Percentiles rank a stretch among this genome's conserved stretches.
These are phyloP conservation scores for Irineochytrium annulatum DNA, from an alignment of 192 early-diverging fungal species.

Conservation along the genomic window DNA sequence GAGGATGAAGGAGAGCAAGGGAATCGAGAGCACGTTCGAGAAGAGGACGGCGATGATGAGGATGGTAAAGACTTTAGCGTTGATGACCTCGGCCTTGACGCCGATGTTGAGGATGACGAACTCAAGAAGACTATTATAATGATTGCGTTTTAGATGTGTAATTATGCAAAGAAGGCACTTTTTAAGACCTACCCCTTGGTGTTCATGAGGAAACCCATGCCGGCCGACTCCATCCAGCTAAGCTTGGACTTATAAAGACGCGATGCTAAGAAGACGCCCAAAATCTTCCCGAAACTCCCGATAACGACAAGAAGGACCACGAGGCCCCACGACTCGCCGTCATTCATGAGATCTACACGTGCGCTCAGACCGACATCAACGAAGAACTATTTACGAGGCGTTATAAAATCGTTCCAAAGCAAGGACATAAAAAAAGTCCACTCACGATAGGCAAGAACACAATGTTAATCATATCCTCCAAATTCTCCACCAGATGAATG, in stretches of 20 bases:
- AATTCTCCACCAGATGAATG: constrained; percentile 80
- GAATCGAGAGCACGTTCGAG: not conserved
- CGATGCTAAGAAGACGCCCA: constrained; percentile 66
- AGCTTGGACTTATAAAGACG: constrained; percentile 62
- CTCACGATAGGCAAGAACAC: constrained; percentile 80
- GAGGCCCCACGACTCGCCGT: constrained; percentile 71
- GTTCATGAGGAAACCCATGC: constrained; percentile 91
- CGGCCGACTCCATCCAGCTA: constrained; percentile 76
- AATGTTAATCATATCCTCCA: constrained; percentile 84
- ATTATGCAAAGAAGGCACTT: not conserved
- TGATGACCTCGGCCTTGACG: constrained; percentile 75
- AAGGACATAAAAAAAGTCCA: constrained; percentile 31
- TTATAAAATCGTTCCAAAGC: constrained; percentile 64
- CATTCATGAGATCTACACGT: constrained; percentile 68
- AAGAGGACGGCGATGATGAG: constrained; percentile 78
- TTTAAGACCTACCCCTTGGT: constrained; percentile 76
- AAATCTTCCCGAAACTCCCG: constrained; percentile 81
- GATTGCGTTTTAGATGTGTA: not conserved
- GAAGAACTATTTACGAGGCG: constrained; percentile 63
- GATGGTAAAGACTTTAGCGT: constrained; percentile 61
- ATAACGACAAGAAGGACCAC: constrained; percentile 70
- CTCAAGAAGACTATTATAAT: constrained; percentile 72
- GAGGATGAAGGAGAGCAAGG: constrained; percentile 3
- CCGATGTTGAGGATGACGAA: constrained; percentile 94
- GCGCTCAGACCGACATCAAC: constrained; percentile 90